Conservation (phyloP, 1,139 yeast species). For the Candida gigantensis region DNA sequence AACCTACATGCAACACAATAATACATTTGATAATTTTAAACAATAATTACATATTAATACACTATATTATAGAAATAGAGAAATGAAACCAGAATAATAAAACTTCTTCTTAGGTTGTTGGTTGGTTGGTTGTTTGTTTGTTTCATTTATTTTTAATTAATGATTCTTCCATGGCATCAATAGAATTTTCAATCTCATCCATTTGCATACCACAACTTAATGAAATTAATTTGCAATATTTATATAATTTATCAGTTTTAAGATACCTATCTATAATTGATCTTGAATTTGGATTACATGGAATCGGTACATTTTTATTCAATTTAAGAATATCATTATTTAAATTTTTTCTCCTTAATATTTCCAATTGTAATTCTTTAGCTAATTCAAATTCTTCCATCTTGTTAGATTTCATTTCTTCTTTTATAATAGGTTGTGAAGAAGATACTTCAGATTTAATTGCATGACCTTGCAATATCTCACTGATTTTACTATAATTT, state of each 20-base stretch:
- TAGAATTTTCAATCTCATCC: conserved; percentile 42
- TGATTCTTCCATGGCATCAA: conserved; percentile 47
- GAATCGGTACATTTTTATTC: conserved; percentile 22
- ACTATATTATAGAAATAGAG: no score
- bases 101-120: no score
- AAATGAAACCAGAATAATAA: no score
- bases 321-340: conserved; percentile 15
- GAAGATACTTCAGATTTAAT: conserved; percentile 1
- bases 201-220: conserved; percentile 48
- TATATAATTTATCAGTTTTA: conserved; percentile 33
- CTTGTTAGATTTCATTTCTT: no score
- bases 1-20: no score
- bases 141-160: conserved; percentile 3
- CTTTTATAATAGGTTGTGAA: no score
- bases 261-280: conserved; percentile 1
- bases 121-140: no score
- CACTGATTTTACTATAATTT: conserved; percentile 20
- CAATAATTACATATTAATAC: no score
- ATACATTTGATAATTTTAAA: no score
- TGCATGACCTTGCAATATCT: conserved; percentile 11
- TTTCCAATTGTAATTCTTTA: conserved; percentile 17
- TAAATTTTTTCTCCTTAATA: conserved; percentile 23
- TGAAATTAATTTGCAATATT: conserved; percentile 45
- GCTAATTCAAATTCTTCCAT: conserved; percentile 10
- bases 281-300: not conserved